Base-by-base conservation (phyloP, 2,329 filamentous ascomycete genomes). In the Trichoderma sp. region DNA sequence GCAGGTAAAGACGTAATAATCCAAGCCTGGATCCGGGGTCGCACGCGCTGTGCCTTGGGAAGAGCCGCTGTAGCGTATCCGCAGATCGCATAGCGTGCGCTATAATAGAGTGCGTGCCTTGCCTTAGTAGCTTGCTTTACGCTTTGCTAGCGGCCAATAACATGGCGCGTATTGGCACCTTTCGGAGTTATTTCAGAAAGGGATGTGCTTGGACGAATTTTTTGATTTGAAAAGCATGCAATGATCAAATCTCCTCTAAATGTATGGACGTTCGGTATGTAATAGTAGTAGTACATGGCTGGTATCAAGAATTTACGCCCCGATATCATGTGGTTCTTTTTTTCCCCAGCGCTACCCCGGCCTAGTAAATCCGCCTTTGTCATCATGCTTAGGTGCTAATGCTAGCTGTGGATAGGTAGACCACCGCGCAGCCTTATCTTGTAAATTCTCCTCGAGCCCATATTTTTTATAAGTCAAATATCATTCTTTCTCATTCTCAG, bases 71-170 rank as follows among this genome's bases (percentile, higher is more conserved):
- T 43, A 43, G 40, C 40, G 40, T 43, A 43, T 43, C 40, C 16
- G 40, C 40, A 43, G 40, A 43, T 43, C 40, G 40, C 40, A 43
- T 43, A 43, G 40, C 40, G 6, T 43, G 40, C 40, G 40, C 40
- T 43, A 43, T 43, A 43, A 43, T 43, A 64, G 61, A 55, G 47
- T 64, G 61, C 61, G 61, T 64, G 61, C 61, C 49, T 64, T 64
- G 49, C 49, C 60, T 63, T 63, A 35, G 43, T 47, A 37, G 60
- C 24, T 7, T 33, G 53, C 53, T 11, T 31, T 56, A 56, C 33
- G n/a, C 14, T 56, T 43, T 13, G 16, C 40, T 43, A 43, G 40
- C 40, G 6, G 40, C 40, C 40, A 43, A 43, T 43, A 43, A n/a
- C 40, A 43, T 4, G 40, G 40, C 16, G 13, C 33, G 27, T 16